A percentile compares a stretch with the other conserved stretches of the same genome.
Conservation (phyloP, 495 filamentous ascomycete species). For the Oidiodendron maius region DNA sequence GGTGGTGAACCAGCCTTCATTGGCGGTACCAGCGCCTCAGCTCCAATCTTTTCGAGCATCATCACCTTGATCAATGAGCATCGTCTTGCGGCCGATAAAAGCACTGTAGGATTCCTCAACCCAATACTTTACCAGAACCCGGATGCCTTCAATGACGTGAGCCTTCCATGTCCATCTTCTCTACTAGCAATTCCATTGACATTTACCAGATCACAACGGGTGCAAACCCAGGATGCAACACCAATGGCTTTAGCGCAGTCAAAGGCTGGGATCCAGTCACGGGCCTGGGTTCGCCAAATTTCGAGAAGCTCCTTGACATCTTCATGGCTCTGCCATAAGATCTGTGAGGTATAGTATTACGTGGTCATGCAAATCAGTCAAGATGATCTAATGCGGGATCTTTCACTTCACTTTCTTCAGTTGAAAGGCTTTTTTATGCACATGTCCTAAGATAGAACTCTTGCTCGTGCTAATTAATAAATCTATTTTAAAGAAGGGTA, state of each 20-base stretch:
- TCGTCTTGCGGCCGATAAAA: conserved; percentile 37
- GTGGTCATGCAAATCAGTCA: too few relatives aligned
- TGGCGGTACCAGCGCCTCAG: conserved; percentile 33
- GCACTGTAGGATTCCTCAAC: conserved; percentile 46
- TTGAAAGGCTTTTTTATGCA: too few relatives aligned
- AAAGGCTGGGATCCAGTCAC: conserved; percentile 60
- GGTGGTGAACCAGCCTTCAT: conserved; percentile 15
- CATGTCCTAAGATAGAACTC: too few relatives aligned
- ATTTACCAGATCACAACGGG: conserved; percentile 32
- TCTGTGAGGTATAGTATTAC: too few relatives aligned
- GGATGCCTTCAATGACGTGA: conserved; percentile 35
- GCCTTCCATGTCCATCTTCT: neutral
- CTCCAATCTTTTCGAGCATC: conserved; percentile 31
- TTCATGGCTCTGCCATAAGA: conserved; percentile 29
- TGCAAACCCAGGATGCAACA: conserved; percentile 39
- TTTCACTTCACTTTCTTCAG: too few relatives aligned
- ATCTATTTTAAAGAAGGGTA: too few relatives aligned
- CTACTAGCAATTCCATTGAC: neutral
- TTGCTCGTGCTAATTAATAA: too few relatives aligned
- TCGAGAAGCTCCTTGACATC: conserved; percentile 36
- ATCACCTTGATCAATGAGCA: conserved; percentile 42
- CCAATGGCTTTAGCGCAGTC: conserved; percentile 41
- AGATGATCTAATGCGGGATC: too few relatives aligned
- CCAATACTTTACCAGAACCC: conserved; percentile 43
- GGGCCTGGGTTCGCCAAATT: conserved; percentile 50